A percentile compares a stretch with the other conserved stretches of the same genome.
Evolutionary conservation across 495 filamentous ascomycete genomes (phyloP).

Genomic region (Bryoglossum gracile): DNA sequence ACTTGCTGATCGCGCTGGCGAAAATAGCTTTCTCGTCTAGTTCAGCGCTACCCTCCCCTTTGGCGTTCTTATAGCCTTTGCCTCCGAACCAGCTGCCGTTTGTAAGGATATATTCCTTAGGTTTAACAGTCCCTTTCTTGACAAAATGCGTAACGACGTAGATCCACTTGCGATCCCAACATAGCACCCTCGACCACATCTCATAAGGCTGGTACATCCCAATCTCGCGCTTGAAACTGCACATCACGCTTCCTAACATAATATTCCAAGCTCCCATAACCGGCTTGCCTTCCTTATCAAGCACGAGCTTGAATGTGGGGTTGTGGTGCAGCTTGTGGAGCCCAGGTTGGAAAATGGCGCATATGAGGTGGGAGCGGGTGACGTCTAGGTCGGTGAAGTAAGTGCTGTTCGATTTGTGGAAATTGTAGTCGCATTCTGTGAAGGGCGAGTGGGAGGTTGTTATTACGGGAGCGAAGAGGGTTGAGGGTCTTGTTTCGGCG

Average conservation of each 20-base stretch:
- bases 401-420: slow-evolving; percentile 79
- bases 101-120: slow-evolving; percentile 34
- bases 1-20: slow-evolving; percentile 47
- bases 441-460: slow-evolving; percentile 50
- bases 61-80: slow-evolving; percentile 26
- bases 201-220: slow-evolving; percentile 62
- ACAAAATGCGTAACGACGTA: slow-evolving; percentile 66
- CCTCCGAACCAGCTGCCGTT: slow-evolving; percentile 20
- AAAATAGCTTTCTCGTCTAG: slow-evolving; percentile 34
- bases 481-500: slow-evolving; percentile 28
- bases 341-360: slow-evolving; percentile 44
- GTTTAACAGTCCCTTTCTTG: slow-evolving; percentile 44
- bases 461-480: slow-evolving; percentile 58
- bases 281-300: slow-evolving; percentile 29
- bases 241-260: slow-evolving; percentile 59
- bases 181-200: slow-evolving; percentile 61
- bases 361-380: slow-evolving; percentile 54
- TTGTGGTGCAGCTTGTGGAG: slow-evolving; percentile 37
- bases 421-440: slow-evolving; percentile 72
- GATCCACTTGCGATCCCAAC: slow-evolving; percentile 80
- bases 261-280: slow-evolving; percentile 43
- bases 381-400: slow-evolving; percentile 80
- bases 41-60: slow-evolving; percentile 1
- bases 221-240: slow-evolving; percentile 63
- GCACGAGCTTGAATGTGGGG: slow-evolving; percentile 31